Percentiles rank a stretch among this genome's conserved stretches.
Evolutionary conservation across 495 filamentous ascomycete genomes (phyloP).

Genomic region (Tuber magnatum): DNA sequence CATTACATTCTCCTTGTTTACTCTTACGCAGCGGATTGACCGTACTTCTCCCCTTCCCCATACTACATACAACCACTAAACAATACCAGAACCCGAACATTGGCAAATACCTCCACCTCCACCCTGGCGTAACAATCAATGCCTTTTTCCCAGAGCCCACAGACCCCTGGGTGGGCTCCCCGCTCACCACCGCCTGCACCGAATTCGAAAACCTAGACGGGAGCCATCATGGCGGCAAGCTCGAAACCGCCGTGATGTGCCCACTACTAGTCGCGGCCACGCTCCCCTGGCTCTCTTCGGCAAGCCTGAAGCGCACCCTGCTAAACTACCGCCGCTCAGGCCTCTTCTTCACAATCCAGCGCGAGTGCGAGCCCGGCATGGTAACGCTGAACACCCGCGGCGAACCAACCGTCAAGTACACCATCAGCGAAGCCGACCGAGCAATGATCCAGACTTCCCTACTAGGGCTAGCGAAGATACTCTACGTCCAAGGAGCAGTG

Average conservation of each 20-base stretch:
- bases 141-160: constrained; percentile 51
- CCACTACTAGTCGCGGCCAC: constrained; percentile 11
- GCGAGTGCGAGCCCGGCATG: constrained; percentile 65
- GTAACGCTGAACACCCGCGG: constrained; percentile 69
- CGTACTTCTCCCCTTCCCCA: constrained; percentile 6
- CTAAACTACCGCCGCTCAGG: constrained; percentile 54
- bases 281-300: constrained; percentile 13
- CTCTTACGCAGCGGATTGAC: constrained; percentile 57
- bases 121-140: constrained; percentile 59
- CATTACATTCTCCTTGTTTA: constrained; percentile 67
- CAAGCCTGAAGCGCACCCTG: constrained; percentile 56
- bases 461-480: constrained; percentile 63
- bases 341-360: constrained; percentile 60
- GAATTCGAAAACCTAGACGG: constrained; percentile 78
- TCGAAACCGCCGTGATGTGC: constrained; percentile 63
- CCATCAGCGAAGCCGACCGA: constrained; percentile 56
- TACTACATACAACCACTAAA: not conserved
- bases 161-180: constrained; percentile 44
- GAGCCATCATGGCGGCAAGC: constrained; percentile 73
- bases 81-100: constrained; percentile 70
- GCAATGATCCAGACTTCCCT: constrained; percentile 64
- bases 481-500: constrained; percentile 64
- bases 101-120: constrained; percentile 74
- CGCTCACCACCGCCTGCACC: constrained; percentile 67
- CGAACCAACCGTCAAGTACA: constrained; percentile 58